Evolutionary conservation across 2,329 filamentous ascomycete genomes (phyloP).

Genomic region (Magnaporthiopsis poae): DNA sequence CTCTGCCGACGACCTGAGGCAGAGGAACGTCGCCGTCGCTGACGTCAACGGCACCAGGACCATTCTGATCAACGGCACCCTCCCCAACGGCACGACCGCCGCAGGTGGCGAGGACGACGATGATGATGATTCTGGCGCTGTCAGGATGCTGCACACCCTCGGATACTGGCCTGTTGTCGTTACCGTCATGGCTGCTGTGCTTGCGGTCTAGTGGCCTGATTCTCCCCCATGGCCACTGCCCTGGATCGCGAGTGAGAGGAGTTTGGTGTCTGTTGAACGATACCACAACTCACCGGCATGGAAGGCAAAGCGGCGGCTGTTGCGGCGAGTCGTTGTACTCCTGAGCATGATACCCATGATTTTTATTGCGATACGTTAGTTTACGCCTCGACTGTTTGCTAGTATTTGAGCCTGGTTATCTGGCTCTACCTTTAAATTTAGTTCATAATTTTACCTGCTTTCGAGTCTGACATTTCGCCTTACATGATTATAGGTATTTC

Average conservation of each 20-base stretch:
- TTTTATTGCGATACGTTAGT: not conserved
- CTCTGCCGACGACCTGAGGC: constrained; percentile 49
- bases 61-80: constrained; percentile 65
- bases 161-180: constrained; percentile 43
- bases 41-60: constrained; percentile 53
- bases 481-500: too few relatives aligned
- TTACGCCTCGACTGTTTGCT: too few relatives aligned
- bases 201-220: not conserved
- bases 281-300: not conserved
- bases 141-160: constrained; percentile 26
- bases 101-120: constrained; percentile 33
- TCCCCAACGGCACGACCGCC: constrained; percentile 57
- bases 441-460: too few relatives aligned
- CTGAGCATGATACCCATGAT: not conserved
- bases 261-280: too few relatives aligned
- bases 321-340: not conserved
- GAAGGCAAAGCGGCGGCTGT: not conserved
- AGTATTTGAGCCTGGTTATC: too few relatives aligned
- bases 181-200: constrained; percentile 26
- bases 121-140: constrained; percentile 20
- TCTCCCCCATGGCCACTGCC: not conserved
- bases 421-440: too few relatives aligned
- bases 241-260: not conserved
- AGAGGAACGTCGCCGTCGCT: constrained; percentile 51
- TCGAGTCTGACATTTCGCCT: too few relatives aligned